A percentile compares a stretch with the other conserved stretches of the same genome.
These are phyloP conservation scores for Ceratocystis destructans DNA, from an alignment of 2,329 filamentous ascomycete species.

Conservation along the genomic window DNA sequence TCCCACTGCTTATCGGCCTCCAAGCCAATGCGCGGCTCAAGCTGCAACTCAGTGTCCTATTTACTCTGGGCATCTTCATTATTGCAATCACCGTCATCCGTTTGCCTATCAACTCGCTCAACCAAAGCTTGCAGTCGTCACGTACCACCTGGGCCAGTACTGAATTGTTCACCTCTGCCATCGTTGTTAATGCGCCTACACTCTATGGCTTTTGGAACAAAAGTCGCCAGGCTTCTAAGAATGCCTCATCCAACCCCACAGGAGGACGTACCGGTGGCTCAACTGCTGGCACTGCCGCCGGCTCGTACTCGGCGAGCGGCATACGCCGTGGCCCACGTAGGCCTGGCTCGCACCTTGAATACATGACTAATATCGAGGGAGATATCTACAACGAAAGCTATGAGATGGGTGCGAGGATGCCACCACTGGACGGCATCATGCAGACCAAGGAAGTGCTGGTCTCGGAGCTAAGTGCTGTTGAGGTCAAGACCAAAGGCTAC, in stretches of 20 bases:
- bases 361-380: constrained; percentile 14
- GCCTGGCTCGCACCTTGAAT: constrained; percentile 12
- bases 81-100: constrained; percentile 30
- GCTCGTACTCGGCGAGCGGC: neutral
- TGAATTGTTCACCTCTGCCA: constrained; percentile 26
- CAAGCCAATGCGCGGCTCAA: constrained; percentile 25
- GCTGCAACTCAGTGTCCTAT: constrained; percentile 26
- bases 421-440: constrained; percentile 12
- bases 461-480: constrained; percentile 15
- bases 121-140: constrained; percentile 27
- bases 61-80: constrained; percentile 29
- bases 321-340: neutral
- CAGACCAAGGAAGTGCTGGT: constrained; percentile 18
- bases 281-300: neutral
- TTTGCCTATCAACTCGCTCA: constrained; percentile 27
- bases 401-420: constrained; percentile 11
- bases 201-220: constrained; percentile 28
- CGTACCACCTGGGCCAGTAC: constrained; percentile 29
- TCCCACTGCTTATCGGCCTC: constrained; percentile 20
- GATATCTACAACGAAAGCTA: constrained; percentile 4
- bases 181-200: constrained; percentile 30
- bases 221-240: constrained; percentile 15
- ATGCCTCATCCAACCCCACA: neutral
- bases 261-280: neutral
- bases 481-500: constrained; percentile 15